Evolutionary conservation across 257 asterid species (phyloP), one percentile per base, ranked within the genome.

Genomic region (Solanum sitiens): DNA sequence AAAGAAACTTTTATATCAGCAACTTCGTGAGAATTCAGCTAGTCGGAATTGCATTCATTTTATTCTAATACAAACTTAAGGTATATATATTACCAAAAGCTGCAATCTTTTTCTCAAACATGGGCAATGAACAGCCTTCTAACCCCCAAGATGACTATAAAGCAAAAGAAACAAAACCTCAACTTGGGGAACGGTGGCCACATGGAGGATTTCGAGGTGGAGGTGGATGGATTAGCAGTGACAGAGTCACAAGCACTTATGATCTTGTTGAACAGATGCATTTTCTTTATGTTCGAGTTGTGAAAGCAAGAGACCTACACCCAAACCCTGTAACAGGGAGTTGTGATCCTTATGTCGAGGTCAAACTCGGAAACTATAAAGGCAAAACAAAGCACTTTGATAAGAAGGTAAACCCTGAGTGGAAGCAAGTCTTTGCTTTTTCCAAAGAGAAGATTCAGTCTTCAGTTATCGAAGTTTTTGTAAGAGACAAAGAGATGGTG

Each of bases 251-350:
- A 7, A 93, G 95, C 89, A 93, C 98, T 8, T 95, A 94, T 87
- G 98, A 95, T 87, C 98, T 95, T 39, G 98, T 95, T n/a, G 98
- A 95, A 39, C 97, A 95, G 89, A 94, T 93, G 96, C 87, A 93
- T 73, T 95, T 93, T 82, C 95, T 95, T 8, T 95, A 94, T 74
- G 98, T 95, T 33, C 95, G 96, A 32, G 98, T 95, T 4, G 98
- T 93, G 16, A 95, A 91, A 79, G 98, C 96, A 32, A 92, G 91
- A 14, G 94, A 93, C 84, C 92, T 95, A 11, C 95, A 95, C 0
- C 86, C 95, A 1, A 94, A 92, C 87, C 89, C 95, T 13, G 87
- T 94, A 44, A 88, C 93, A 12, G 97, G 72, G 33, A 65, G 72
- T 65, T 65, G 72, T 65, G 72, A 65, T 65, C 72, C 72, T 21